phyloP scores from a whole-genome alignment of 2,329 filamentous ascomycete genomes.

The Nakataea oryzae region DNA sequence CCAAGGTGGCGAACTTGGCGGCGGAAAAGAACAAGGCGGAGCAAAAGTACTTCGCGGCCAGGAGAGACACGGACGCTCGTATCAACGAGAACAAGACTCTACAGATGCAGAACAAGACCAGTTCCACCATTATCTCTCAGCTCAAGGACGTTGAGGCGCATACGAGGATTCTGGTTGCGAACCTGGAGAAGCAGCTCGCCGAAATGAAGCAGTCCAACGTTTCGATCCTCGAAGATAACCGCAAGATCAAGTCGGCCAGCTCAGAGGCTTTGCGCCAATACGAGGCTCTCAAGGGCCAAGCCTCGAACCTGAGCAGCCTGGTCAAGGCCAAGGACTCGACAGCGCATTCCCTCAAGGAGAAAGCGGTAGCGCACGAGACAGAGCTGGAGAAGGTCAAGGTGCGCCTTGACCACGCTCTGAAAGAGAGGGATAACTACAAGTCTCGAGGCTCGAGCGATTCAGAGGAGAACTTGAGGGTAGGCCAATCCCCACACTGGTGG shows the following conservation, averaged over 20 bases:
- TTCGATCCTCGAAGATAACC: conserved; percentile 61
- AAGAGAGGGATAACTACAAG: conserved; percentile 80
- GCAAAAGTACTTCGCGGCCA: conserved; percentile 93
- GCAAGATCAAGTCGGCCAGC: conserved; percentile 61
- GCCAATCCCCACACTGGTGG: conserved; percentile 21
- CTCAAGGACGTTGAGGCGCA: conserved; percentile 83
- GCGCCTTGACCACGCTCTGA: conserved; percentile 66
- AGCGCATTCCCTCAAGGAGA: conserved; percentile 38
- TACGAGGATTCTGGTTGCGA: conserved; percentile 64
- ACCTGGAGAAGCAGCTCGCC: conserved; percentile 81
- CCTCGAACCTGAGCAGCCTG: conserved; percentile 63
- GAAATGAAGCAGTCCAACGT: conserved; percentile 73
- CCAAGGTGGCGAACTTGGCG: conserved; percentile 60
- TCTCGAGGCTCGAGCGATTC: conserved; percentile 75
- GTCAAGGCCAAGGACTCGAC: conserved; percentile 66
- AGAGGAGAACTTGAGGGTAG: conserved; percentile 76
- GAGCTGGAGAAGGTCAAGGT: conserved; percentile 74
- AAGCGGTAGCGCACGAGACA: conserved; percentile 52
- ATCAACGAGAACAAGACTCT: conserved; percentile 71
- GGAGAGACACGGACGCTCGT: conserved; percentile 84
- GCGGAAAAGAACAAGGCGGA: conserved; percentile 95
- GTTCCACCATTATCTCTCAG: conserved; percentile 85
- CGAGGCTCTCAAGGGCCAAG: conserved; percentile 66
- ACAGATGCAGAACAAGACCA: conserved; percentile 76
- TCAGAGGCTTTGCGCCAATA: conserved; percentile 59